Base-by-base conservation (phyloP, 2,329 filamentous ascomycete species). In the Colletotrichum musae region DNA sequence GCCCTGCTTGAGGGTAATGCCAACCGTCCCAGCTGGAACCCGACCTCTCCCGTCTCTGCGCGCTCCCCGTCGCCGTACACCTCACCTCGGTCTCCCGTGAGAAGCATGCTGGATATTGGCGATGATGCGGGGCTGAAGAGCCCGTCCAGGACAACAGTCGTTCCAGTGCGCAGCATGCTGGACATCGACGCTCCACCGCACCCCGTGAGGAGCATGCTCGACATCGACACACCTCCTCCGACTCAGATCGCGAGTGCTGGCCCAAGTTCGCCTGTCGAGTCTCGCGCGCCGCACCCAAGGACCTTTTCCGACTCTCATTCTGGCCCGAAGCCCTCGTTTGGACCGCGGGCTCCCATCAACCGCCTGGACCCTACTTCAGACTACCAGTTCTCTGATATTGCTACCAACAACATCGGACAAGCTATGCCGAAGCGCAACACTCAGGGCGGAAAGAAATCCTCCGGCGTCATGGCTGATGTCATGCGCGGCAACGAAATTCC, bases 81-180 rank as follows among this genome's bases (percentile, higher is more conserved):
- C 32, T 86, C 82, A 63, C 88, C 90, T 53, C 87, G 85, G 61
- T 93, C 92, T 26, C 91, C 92, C 12, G 87, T 92, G 62, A 87
- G 91, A 73, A 93, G 89, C 79, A 89, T 93, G 87, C 83, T 92
- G 18, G 88, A 91, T 76, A 84, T 90, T 74, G 83, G 85, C 75
- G 83, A 87, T 67, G 84, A 83, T 62, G 64, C 74, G 18, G 68
- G 68, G 32, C 76, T 77, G 62, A 79, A 77, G 56, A 75, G 81
- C 72, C 81, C 83, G 36, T 77, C 82, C 3, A 71, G 64, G 63
- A 74, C 71, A 74, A 78, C 75, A 70, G 84, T 80, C 71, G 84
- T 83, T n/a, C 86, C 88, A 6, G 84, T 91, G 59, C 86, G 90
- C 72, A 93, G 89, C 79, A 90, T 93, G 88, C 84, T 92, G 66